phyloP scores from a whole-genome alignment of 2,329 filamentous ascomycete genomes.

The Fusarium buxicola region DNA sequence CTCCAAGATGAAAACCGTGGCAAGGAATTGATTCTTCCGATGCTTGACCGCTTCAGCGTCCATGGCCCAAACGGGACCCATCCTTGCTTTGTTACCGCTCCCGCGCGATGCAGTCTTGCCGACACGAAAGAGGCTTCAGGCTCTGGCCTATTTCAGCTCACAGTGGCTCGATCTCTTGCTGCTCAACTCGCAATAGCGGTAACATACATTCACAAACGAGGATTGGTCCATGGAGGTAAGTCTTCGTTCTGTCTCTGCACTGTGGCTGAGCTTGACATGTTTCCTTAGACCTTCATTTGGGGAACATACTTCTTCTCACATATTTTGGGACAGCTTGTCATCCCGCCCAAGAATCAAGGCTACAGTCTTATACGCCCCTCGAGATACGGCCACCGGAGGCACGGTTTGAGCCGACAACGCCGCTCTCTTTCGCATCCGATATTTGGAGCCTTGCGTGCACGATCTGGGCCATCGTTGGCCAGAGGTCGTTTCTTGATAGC shows the following conservation, averaged over 20 bases:
- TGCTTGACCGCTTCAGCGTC: constrained; percentile 44
- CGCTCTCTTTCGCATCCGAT: constrained; percentile 51
- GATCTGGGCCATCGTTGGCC: constrained; percentile 51
- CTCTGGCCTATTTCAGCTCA: constrained; percentile 41
- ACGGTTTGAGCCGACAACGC: constrained; percentile 48
- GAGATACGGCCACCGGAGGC: constrained; percentile 48
- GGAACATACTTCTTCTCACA: constrained; percentile 49
- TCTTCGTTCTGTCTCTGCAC: neutral
- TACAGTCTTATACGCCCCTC: constrained; percentile 47
- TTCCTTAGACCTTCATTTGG: constrained; percentile 48
- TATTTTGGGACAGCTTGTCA: constrained; percentile 54
- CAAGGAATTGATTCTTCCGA: constrained; percentile 17
- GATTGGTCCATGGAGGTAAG: constrained; percentile 50
- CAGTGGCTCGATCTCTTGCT: constrained; percentile 44
- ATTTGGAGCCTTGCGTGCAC: constrained; percentile 55
- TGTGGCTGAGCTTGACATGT: neutral
- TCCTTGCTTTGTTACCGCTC: constrained; percentile 41
- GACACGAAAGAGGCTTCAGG: constrained; percentile 23
- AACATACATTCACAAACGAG: constrained; percentile 44
- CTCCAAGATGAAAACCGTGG: neutral
- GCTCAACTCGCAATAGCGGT: constrained; percentile 48
- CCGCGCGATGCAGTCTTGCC: constrained; percentile 44
- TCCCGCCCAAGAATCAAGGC: constrained; percentile 32
- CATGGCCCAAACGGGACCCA: constrained; percentile 48
- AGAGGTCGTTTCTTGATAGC: constrained; percentile 22